Conservation (phyloP, 176 grass and related monocot species). For the Carex scoparia region DNA sequence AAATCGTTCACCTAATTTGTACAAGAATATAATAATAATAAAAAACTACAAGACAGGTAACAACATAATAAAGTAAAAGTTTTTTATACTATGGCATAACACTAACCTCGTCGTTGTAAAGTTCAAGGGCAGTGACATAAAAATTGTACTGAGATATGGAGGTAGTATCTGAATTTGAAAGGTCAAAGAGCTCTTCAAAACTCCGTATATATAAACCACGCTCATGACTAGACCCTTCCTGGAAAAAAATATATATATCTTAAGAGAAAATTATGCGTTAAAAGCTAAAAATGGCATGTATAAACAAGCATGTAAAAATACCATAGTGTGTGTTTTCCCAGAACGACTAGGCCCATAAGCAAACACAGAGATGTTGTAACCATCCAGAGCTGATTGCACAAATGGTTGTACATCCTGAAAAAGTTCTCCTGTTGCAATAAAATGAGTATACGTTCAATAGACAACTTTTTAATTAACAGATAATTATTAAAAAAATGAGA, state of each 20-base stretch:
- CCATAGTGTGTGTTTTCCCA: slow-evolving; percentile 96
- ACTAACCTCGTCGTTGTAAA: slow-evolving; percentile 94
- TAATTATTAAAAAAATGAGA: neutral
- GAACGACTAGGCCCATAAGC: slow-evolving; percentile 91
- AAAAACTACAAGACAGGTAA: slow-evolving; percentile 19
- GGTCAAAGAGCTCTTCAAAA: slow-evolving; percentile 97
- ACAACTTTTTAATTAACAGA: neutral
- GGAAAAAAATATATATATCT: slow-evolving; percentile 30
- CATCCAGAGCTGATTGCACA: slow-evolving; percentile 88
- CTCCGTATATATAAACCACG: slow-evolving; percentile 82
- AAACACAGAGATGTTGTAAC: slow-evolving; percentile 84
- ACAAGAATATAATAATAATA: slow-evolving; percentile 14
- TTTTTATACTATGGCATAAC: neutral
- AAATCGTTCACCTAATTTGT: slow-evolving; percentile 69
- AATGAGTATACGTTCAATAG: slow-evolving; percentile 22
- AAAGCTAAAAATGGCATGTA: slow-evolving; percentile 24
- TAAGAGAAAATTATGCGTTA: slow-evolving; percentile 10
- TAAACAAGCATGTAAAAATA: slow-evolving; percentile 33
- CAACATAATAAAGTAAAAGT: slow-evolving; percentile 1
- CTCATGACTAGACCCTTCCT: slow-evolving; percentile 98
- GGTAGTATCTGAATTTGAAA: slow-evolving; percentile 91
- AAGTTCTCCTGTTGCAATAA: slow-evolving; percentile 61
- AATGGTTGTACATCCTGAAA: slow-evolving; percentile 95
- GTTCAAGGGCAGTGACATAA: slow-evolving; percentile 87
- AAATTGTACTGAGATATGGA: slow-evolving; percentile 84